Percentiles rank a stretch among this genome's conserved stretches.
These are phyloP conservation scores for Fusarium sp. DNA, from an alignment of 2,329 filamentous ascomycete species.

Conservation along the genomic window DNA sequence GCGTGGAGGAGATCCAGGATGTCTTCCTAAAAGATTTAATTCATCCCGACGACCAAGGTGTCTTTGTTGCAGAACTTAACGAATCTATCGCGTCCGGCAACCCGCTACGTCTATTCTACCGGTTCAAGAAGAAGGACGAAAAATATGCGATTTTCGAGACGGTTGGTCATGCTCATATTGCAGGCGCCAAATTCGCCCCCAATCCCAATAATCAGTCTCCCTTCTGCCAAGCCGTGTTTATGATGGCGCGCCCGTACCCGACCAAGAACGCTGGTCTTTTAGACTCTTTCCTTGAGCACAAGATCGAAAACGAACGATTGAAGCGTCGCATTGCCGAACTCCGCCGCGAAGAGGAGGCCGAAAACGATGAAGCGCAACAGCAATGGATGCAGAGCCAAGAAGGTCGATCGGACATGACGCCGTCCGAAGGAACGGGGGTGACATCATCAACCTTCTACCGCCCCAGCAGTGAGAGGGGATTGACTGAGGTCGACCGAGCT, in stretches of 20 bases:
- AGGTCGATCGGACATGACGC: conserved; percentile 65
- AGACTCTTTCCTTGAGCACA: conserved; percentile 95
- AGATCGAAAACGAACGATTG: conserved; percentile 93
- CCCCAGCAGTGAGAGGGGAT: conserved; percentile 59
- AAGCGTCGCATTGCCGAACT: conserved; percentile 87
- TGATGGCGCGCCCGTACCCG: conserved; percentile 91
- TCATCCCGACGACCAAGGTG: conserved; percentile 85
- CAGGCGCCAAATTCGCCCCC: conserved; percentile 73
- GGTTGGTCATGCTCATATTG: conserved; percentile 92
- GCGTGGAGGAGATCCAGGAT: conserved; percentile 77
- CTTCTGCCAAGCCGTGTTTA: conserved; percentile 90
- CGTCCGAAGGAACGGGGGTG: conserved; percentile 61
- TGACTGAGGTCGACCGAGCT: conserved; percentile 76
- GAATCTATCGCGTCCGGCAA: conserved; percentile 88
- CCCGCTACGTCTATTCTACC: conserved; percentile 85
- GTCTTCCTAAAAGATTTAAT: conserved; percentile 84
- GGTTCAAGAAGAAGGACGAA: conserved; percentile 81
- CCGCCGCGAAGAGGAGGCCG: conserved; percentile 86
- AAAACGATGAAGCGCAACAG: conserved; percentile 74
- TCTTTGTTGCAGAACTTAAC: conserved; percentile 90
- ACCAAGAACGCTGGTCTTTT: conserved; percentile 87
- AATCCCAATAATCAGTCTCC: conserved; percentile 74
- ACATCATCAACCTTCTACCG: conserved; percentile 53
- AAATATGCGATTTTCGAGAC: conserved; percentile 87
- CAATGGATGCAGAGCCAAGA: conserved; percentile 72